Evolutionary conservation across 1,284 basidiomycete genomes (phyloP).

Genomic region (Trichosporon inkin): DNA sequence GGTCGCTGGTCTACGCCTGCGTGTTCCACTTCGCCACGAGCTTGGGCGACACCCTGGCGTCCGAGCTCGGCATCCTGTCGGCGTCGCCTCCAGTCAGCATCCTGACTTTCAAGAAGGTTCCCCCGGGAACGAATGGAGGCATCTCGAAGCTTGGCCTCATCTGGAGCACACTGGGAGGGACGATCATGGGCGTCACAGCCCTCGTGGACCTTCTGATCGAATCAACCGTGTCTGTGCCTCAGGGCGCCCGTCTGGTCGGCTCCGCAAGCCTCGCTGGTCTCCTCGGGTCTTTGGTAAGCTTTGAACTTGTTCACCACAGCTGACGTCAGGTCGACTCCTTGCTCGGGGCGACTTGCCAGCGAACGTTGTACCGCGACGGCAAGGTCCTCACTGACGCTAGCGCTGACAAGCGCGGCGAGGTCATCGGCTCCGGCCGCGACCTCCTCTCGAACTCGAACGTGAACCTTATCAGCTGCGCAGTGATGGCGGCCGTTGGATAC

Average conservation of each 20-base stretch:
- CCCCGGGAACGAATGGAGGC: constrained; percentile 88
- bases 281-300: constrained; percentile 67
- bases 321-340: constrained; percentile 64
- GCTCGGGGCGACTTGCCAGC: constrained; percentile 81
- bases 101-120: constrained; percentile 67
- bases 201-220: constrained; percentile 61
- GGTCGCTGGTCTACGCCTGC: constrained; percentile 21
- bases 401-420: constrained; percentile 44
- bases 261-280: constrained; percentile 56
- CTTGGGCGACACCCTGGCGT: constrained; percentile 41
- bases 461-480: constrained; percentile 35
- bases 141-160: constrained; percentile 70
- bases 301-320: not conserved
- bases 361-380: constrained; percentile 67
- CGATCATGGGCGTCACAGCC: constrained; percentile 63
- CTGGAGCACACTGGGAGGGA: constrained; percentile 69
- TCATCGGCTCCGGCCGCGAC: constrained; percentile 63
- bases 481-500: constrained; percentile 35
- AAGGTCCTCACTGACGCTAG: constrained; percentile 64
- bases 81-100: constrained; percentile 64
- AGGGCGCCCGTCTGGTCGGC: not conserved
- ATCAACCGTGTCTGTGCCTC: constrained; percentile 8
- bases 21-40: constrained; percentile 30
- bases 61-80: constrained; percentile 71
- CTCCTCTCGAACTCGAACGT: constrained; percentile 63